Evolutionary conservation across 148 eudicot species (phyloP).

Genomic region (Nepenthes gracilis): DNA sequence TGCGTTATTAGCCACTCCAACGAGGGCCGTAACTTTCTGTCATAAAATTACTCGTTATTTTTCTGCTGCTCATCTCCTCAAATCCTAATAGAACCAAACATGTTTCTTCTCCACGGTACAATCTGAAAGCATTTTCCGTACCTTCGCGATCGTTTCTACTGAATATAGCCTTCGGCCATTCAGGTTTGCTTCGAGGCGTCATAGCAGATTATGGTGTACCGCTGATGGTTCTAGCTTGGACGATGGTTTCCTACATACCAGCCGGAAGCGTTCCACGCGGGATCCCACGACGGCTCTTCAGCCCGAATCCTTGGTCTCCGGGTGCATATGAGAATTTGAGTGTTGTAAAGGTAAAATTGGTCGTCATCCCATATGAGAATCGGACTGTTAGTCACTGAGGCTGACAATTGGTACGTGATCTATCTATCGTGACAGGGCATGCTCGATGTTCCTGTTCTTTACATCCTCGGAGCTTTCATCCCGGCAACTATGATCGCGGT

Average conservation of each 20-base stretch:
- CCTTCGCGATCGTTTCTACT: too few relatives aligned
- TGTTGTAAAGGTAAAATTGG: slow-evolving; percentile 46
- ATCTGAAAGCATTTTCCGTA: too few relatives aligned
- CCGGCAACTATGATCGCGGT: slow-evolving; percentile 97
- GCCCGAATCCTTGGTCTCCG: slow-evolving; percentile 97
- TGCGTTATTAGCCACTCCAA: too few relatives aligned
- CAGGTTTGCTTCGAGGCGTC: slow-evolving; percentile 79
- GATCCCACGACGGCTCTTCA: slow-evolving; percentile 74
- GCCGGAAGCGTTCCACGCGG: slow-evolving; percentile 62
- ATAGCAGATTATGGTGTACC: slow-evolving; percentile 94
- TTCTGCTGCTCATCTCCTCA: too few relatives aligned
- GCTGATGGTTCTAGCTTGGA: slow-evolving; percentile 84
- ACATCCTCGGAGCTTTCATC: slow-evolving; percentile 78
- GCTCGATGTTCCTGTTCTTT: slow-evolving; percentile 64
- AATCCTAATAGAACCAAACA: too few relatives aligned
- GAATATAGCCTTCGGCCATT: neutral
- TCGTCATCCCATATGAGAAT: neutral
- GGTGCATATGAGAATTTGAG: slow-evolving; percentile 93
- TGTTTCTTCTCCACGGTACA: too few relatives aligned
- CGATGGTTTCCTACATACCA: slow-evolving; percentile 73
- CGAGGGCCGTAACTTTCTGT: too few relatives aligned
- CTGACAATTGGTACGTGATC: neutral
- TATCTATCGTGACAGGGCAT: slow-evolving; percentile 50
- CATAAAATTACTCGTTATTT: too few relatives aligned
- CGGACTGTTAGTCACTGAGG: neutral